Percentiles rank a stretch among this genome's conserved stretches.
Conservation (phyloP, 2,329 filamentous ascomycete species). For the Diatrype stigma region DNA sequence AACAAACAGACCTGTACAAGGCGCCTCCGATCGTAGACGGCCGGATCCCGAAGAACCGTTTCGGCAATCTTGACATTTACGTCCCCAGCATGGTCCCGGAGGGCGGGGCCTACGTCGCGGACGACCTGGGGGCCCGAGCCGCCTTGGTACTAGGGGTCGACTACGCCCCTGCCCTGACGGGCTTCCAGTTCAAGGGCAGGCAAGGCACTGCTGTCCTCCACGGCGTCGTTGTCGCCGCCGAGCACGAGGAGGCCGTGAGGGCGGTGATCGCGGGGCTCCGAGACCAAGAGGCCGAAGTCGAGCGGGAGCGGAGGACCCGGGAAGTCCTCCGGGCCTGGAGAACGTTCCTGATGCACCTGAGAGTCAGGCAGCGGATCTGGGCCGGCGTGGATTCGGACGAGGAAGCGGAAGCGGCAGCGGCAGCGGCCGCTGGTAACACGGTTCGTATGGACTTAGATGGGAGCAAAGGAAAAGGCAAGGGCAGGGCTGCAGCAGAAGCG, state of each 20-base stretch:
- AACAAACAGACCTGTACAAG: constrained; percentile 69
- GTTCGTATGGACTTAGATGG: constrained; percentile 28
- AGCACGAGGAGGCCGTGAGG: constrained; percentile 67
- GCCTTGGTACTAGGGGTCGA: constrained; percentile 75
- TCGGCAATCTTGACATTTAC: constrained; percentile 90
- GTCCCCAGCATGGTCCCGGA: constrained; percentile 85
- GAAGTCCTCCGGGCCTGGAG: constrained; percentile 66
- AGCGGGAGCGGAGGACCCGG: constrained; percentile 59
- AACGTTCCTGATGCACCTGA: constrained; percentile 71
- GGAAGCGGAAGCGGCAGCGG: constrained; percentile 31
- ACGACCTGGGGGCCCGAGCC: constrained; percentile 61
- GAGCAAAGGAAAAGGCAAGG: constrained; percentile 15
- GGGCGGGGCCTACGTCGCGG: constrained; percentile 70
- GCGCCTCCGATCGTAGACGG: constrained; percentile 74
- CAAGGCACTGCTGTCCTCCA: constrained; percentile 79
- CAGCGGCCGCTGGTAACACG: constrained; percentile 5
- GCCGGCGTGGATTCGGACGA: constrained; percentile 48
- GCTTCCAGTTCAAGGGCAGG: constrained; percentile 82
- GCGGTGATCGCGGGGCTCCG: constrained; percentile 65
- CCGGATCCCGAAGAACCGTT: constrained; percentile 81
- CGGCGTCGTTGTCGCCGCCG: constrained; percentile 71
- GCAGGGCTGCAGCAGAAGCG: constrained; percentile 23
- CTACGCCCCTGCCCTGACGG: constrained; percentile 83
- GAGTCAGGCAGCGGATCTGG: constrained; percentile 72
- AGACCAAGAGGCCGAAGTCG: constrained; percentile 60